Evolutionary conservation across 2,329 filamentous ascomycete genomes (phyloP), one percentile per base, ranked within the genome.

Genomic region (Colletotrichum melonis): DNA sequence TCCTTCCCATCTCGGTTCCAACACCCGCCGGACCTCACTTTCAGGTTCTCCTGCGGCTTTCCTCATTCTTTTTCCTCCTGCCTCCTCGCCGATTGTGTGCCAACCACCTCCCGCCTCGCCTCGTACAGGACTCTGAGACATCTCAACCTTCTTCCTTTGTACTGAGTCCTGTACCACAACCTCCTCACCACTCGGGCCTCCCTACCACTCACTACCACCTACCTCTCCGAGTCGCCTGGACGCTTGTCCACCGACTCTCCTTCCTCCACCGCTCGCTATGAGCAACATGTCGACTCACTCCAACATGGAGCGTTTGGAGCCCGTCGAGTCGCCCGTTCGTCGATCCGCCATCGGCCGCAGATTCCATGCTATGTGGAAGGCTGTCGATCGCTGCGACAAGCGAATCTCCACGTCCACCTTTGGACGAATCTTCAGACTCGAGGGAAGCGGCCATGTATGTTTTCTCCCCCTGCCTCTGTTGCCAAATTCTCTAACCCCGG

Each of bases 361-460:
- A 19, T 78, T 82, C 64, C 82, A 78, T 58, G 80, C 79, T 24
- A 55, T 82, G 63, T 81, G 84, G 62, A 79, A 84, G 57, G 78
- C 79, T 46, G 76, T 84, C 64, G 81, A 85, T 66, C 76, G 74
- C 22, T 63, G 82, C 22, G 82, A 86, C 59, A 75, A 76, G 54
- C 81, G 79, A 67, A 74, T 85, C 38, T 84, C 83, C 49, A 79
- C 78, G 11, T 87, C 86, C 0, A 82, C 81, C 8, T 81, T 93
- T 75, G 92, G 91, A 26, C 85, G 85, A 62, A 86, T 91, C 67
- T 95, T 95, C 79, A 88, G 88, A 62, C 88, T 95, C 32, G 88
- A 91, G 69, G 91, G 91, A 19, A 91, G 87, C 55, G 92, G 92
- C 63, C 92, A 94, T 86, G 92, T 93, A 83, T 79, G 88, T 82